These are phyloP conservation scores for Fragosphaeria purpurea DNA, from an alignment of 2,329 filamentous ascomycete genomes.

Conservation along the genomic window DNA sequence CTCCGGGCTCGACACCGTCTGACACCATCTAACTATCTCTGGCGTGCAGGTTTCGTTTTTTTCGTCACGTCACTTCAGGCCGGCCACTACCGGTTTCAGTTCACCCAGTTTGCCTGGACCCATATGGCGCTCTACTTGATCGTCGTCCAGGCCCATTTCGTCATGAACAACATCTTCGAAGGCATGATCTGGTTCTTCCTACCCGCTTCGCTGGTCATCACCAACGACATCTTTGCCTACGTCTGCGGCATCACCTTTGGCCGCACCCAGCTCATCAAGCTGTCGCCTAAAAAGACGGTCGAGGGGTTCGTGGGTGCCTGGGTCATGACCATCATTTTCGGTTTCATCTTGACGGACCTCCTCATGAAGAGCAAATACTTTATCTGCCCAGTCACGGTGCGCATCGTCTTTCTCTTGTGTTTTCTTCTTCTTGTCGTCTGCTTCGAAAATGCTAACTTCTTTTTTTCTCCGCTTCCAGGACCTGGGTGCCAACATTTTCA, in stretches of 20 bases:
- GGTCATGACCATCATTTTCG: slow-evolving; percentile 88
- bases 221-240: slow-evolving; percentile 97
- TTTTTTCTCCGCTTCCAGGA: slow-evolving; percentile 37
- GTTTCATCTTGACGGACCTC: slow-evolving; percentile 69
- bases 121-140: slow-evolving; percentile 98
- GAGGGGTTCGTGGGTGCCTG: slow-evolving; percentile 95
- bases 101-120: slow-evolving; percentile 98
- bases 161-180: slow-evolving; percentile 99
- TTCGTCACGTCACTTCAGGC: slow-evolving; percentile 93
- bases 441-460: too few species aligned
- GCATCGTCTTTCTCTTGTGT: neutral
- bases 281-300: slow-evolving; percentile 98
- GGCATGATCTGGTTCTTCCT: slow-evolving; percentile 99
- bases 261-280: slow-evolving; percentile 90
- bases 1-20: too few species aligned
- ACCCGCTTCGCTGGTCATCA: slow-evolving; percentile 88
- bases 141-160: slow-evolving; percentile 94
- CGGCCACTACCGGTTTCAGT: slow-evolving; percentile 96
- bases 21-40: too few species aligned
- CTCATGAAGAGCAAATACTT: slow-evolving; percentile 93
- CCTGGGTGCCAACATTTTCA: slow-evolving; percentile 85
- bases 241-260: slow-evolving; percentile 96
- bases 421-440: neutral
- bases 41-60: slow-evolving; percentile 75
- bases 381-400: slow-evolving; percentile 82